Conservation (phyloP, 2,329 filamentous ascomycete genomes). For the Periconia sp. region DNA sequence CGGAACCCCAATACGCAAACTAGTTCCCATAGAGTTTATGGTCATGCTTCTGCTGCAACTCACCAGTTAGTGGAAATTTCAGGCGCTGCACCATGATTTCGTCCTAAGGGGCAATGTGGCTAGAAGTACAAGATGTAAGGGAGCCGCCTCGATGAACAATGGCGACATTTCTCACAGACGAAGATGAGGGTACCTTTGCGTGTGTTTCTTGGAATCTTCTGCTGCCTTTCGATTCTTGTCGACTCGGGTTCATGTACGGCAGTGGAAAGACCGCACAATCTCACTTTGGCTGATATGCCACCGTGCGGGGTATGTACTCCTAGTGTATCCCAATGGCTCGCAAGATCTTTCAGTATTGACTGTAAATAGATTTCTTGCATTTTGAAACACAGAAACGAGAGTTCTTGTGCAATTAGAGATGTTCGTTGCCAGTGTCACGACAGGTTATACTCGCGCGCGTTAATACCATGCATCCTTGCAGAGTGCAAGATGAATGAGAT, state of each 20-base stretch:
- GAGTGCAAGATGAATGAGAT: constrained; percentile 26
- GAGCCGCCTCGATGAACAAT: too few relatives aligned
- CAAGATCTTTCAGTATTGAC: neutral
- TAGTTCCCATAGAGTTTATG: too few relatives aligned
- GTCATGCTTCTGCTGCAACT: too few relatives aligned
- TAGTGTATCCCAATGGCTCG: neutral
- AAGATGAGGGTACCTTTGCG: too few relatives aligned
- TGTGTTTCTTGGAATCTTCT: too few relatives aligned
- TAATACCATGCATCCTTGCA: constrained; percentile 18
- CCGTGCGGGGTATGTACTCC: neutral
- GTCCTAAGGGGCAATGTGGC: too few relatives aligned
- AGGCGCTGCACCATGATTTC: too few relatives aligned
- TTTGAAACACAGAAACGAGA: constrained; percentile 10
- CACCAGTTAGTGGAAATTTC: too few relatives aligned
- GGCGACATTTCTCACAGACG: too few relatives aligned
- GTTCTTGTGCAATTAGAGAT: constrained; percentile 16
- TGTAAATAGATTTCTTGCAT: constrained; percentile 18
- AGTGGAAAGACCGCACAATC: neutral
- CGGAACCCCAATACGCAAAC: too few relatives aligned
- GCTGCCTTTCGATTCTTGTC: too few relatives aligned
- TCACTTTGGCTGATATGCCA: neutral
- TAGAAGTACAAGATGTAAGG: too few relatives aligned
- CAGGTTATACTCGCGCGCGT: constrained; percentile 1
- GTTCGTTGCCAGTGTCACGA: constrained; percentile 18
- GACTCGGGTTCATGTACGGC: neutral